Evolutionary conservation across 352 stramenopile genomes (phyloP).

Genomic region (Globisporangium barbulae): DNA sequence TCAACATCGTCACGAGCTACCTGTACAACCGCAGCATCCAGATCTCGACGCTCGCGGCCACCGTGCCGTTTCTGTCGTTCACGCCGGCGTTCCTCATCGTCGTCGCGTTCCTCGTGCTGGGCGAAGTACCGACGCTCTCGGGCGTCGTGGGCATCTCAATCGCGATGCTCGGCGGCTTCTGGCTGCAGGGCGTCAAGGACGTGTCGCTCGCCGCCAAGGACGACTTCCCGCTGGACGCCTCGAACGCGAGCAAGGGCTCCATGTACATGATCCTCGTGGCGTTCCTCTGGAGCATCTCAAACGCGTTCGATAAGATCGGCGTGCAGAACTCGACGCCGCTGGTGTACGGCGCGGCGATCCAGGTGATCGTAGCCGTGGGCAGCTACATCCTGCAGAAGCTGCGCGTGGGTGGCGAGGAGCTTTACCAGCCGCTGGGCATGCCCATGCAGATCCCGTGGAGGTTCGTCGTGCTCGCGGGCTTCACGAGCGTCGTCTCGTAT

Average conservation of each 20-base stretch:
- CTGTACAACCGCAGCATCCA: conserved; percentile 82
- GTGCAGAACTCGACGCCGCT: conserved; percentile 76
- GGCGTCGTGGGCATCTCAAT: conserved; percentile 65
- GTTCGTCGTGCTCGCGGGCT: conserved; percentile 54
- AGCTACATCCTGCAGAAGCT: conserved; percentile 64
- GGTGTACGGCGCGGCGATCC: conserved; percentile 68
- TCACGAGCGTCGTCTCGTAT: conserved; percentile 78
- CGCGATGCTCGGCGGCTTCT: conserved; percentile 69
- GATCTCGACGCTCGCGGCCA: conserved; percentile 78
- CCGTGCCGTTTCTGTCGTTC: conserved; percentile 78
- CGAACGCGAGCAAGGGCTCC: conserved; percentile 67
- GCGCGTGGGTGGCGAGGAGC: conserved; percentile 50
- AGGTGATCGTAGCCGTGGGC: conserved; percentile 59
- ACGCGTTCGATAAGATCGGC: conserved; percentile 82
- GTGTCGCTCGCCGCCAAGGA: conserved; percentile 30
- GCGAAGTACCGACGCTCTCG: conserved; percentile 63
- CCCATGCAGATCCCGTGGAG: conserved; percentile 68
- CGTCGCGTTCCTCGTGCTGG: conserved; percentile 71
- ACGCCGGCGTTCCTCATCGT: conserved; percentile 73
- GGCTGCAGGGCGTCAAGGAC: conserved; percentile 59
- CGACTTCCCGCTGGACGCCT: conserved; percentile 44
- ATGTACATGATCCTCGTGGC: conserved; percentile 83
- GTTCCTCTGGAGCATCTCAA: conserved; percentile 83
- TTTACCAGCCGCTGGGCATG: conserved; percentile 55
- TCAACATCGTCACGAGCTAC: conserved; percentile 84